Percentiles rank a stretch among this genome's conserved stretches.
Evolutionary conservation across 2,329 filamentous ascomycete genomes (phyloP).

Genomic region (Endothia cerciana): DNA sequence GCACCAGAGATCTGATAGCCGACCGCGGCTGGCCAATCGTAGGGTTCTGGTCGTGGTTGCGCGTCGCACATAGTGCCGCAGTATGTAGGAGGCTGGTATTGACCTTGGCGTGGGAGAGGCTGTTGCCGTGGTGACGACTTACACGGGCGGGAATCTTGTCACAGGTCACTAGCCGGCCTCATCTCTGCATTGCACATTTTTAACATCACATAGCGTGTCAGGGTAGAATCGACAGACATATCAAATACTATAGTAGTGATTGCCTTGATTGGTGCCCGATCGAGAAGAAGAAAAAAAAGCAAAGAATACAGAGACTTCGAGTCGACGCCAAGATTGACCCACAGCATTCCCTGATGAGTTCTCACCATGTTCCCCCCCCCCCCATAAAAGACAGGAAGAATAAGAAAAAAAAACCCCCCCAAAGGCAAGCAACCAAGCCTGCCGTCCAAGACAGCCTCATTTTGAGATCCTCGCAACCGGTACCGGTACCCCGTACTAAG

Average conservation of each 20-base stretch:
- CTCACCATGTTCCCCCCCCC: not conserved
- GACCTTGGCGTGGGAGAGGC: not conserved
- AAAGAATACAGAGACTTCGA: not conserved
- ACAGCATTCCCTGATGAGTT: not conserved
- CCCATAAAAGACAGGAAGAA: too few relatives aligned
- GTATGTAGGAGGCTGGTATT: slow-evolving; percentile 1
- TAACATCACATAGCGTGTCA: too few relatives aligned
- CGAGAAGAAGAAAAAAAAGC: not conserved
- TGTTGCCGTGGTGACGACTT: slow-evolving; percentile 10
- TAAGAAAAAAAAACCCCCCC: not conserved
- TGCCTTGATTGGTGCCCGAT: not conserved
- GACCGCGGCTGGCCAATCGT: not conserved
- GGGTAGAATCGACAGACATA: too few relatives aligned
- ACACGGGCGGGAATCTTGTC: not conserved
- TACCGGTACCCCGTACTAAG: too few relatives aligned
- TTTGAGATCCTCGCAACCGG: too few relatives aligned
- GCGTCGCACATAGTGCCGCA: not conserved
- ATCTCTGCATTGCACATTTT: not conserved
- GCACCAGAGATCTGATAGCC: not conserved
- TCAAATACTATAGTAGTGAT: too few relatives aligned
- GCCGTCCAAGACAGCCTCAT: not conserved
- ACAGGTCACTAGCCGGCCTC: not conserved
- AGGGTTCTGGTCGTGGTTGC: not conserved
- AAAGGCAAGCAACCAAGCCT: not conserved
- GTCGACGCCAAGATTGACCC: not conserved